Conservation (phyloP, 176 grass and related monocot genomes). For the Oryza australiensis region DNA sequence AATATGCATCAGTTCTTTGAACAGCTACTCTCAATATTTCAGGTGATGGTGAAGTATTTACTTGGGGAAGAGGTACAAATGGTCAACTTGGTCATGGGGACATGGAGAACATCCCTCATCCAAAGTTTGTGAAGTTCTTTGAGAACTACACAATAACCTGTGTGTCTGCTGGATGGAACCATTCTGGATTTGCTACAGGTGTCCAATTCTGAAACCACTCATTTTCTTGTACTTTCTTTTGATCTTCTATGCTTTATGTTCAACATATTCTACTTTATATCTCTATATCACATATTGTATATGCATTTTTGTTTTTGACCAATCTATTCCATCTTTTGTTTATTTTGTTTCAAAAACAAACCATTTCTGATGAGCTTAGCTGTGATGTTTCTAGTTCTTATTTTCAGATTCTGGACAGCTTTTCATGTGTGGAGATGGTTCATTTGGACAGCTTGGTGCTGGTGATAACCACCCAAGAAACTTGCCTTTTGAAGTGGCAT, state of each 20-base stretch:
- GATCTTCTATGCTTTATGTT: not conserved
- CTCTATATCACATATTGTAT: not conserved
- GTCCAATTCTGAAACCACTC: constrained; percentile 29
- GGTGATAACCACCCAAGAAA: constrained; percentile 65
- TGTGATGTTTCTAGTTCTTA: constrained; percentile 56
- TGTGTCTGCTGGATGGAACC: constrained; percentile 95
- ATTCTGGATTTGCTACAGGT: constrained; percentile 99
- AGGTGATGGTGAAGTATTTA: constrained; percentile 79
- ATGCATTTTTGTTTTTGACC: too few relatives aligned
- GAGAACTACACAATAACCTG: constrained; percentile 57
- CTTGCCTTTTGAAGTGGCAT: constrained; percentile 62
- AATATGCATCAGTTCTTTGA: constrained; percentile 11
- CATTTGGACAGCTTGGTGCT: constrained; percentile 94
- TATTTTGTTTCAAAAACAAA: constrained; percentile 34
- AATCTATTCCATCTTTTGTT: not conserved
- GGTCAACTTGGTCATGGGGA: constrained; percentile 89
- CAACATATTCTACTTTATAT: not conserved
- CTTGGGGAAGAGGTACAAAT: constrained; percentile 79
- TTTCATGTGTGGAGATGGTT: constrained; percentile 90
- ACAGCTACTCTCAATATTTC: constrained; percentile 32
- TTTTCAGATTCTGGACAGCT: constrained; percentile 73
- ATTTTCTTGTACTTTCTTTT: not conserved
- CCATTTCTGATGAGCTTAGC: constrained; percentile 40
- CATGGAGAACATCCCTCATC: constrained; percentile 45
- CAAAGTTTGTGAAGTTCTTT: constrained; percentile 63